Evolutionary conservation across 495 filamentous ascomycete species (phyloP).

Genomic region (Talaromyces liani): DNA sequence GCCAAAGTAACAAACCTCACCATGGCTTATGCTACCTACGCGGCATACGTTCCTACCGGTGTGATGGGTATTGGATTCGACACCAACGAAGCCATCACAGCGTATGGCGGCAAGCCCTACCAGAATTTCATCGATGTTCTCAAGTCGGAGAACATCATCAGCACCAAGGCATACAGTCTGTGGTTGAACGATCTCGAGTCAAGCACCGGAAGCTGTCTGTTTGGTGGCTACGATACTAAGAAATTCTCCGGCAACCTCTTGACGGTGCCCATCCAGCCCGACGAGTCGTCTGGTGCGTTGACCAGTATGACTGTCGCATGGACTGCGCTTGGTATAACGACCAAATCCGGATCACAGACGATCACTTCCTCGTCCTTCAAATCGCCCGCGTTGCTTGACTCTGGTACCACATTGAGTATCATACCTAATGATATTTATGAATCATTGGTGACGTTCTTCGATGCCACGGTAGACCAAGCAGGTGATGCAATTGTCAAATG

Average conservation of each 20-base stretch:
- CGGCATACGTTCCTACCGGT: constrained; percentile 38
- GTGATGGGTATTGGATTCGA: constrained; percentile 71
- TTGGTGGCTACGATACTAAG: constrained; percentile 66
- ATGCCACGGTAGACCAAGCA: constrained; percentile 46
- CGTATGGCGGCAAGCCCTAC: constrained; percentile 48
- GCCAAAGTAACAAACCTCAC: constrained; percentile 49
- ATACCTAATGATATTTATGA: constrained; percentile 55
- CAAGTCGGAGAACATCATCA: constrained; percentile 51
- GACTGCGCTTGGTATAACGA: constrained; percentile 37
- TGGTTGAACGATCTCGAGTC: constrained; percentile 72
- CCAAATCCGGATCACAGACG: constrained; percentile 13
- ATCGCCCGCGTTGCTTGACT: constrained; percentile 65
- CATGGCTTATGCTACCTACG: constrained; percentile 60
- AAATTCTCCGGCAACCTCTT: constrained; percentile 45
- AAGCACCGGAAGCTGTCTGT: constrained; percentile 61
- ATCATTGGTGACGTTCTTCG: constrained; percentile 46
- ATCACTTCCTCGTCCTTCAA: constrained; percentile 46
- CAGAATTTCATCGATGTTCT: constrained; percentile 58
- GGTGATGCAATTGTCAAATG: constrained; percentile 48
- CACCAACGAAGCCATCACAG: constrained; percentile 61
- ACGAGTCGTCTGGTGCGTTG: constrained; percentile 23
- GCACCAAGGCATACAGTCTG: constrained; percentile 61
- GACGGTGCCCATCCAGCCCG: constrained; percentile 9
- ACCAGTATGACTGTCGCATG: constrained; percentile 58
- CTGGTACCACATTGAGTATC: constrained; percentile 68